These are phyloP conservation scores for Craspedostauros australis DNA, from an alignment of 108 stramenopile species.

Conservation along the genomic window DNA sequence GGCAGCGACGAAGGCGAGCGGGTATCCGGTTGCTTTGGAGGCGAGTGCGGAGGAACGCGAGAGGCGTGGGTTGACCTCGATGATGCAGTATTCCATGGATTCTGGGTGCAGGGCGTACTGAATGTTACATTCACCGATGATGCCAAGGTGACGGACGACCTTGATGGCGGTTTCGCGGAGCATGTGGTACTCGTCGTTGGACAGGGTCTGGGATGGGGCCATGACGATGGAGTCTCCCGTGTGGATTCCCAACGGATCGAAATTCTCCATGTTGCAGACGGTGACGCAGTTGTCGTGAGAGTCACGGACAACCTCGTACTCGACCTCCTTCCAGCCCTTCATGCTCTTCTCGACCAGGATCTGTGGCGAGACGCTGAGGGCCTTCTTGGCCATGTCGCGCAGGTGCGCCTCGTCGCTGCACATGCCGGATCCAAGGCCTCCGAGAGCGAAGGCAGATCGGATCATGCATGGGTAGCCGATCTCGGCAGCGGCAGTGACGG, in stretches of 20 bases:
- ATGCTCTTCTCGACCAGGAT: slow-evolving; percentile 97
- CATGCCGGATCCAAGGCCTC: slow-evolving; percentile 96
- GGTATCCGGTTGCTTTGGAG: slow-evolving; percentile 98
- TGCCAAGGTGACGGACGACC: slow-evolving; percentile 95
- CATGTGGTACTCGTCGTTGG: slow-evolving; percentile 97
- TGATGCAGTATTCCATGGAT: slow-evolving; percentile 93
- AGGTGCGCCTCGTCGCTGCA: slow-evolving; percentile 81
- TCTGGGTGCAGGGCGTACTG: slow-evolving; percentile 97
- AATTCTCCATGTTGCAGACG: slow-evolving; percentile 99
- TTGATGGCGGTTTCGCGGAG: slow-evolving; percentile 94
- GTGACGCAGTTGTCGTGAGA: slow-evolving; percentile 91
- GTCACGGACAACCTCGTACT: slow-evolving; percentile 96
- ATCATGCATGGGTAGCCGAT: slow-evolving; percentile 97
- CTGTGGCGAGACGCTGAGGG: slow-evolving; percentile 84
- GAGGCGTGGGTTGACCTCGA: slow-evolving; percentile 97
- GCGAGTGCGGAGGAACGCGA: slow-evolving; percentile 97
- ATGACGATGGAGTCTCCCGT: slow-evolving; percentile 98
- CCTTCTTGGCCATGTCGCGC: slow-evolving; percentile 82
- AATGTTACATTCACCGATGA: slow-evolving; percentile 99
- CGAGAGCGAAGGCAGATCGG: slow-evolving; percentile 96
- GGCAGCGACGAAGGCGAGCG: slow-evolving; percentile 97
- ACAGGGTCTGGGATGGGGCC: slow-evolving; percentile 96
- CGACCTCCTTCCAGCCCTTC: slow-evolving; percentile 98
- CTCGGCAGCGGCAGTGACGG: slow-evolving; percentile 79
- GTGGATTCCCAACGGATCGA: slow-evolving; percentile 96